Base-by-base conservation (phyloP, 2,329 filamentous ascomycete species). In the Fusarium sp. region DNA sequence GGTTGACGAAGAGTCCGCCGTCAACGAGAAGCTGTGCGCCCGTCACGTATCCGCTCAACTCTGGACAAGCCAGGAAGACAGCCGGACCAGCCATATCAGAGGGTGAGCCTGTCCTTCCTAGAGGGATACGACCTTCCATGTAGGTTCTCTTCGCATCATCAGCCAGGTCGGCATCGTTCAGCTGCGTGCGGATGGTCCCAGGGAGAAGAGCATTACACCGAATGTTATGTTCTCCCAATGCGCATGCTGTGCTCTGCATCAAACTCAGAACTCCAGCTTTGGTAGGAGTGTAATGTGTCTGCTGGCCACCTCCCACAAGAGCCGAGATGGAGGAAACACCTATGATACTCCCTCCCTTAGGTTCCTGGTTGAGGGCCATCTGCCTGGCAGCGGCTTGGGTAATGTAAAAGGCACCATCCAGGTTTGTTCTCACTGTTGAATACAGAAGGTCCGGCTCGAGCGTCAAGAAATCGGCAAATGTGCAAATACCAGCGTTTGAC, bases 231-330 rank as follows among this genome's bases (percentile, higher is more conserved):
- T 90, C 88, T 0, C 94, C 94, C 49, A 97, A 83, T 14, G 94
- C 93, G 39, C 94, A 92, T 0, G 94, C 94, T 42, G 90, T 91
- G 73, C 91, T 94, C 84, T 97, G 94, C 90, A 97, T 96, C 49
- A 97, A 86, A 52, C 90, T 93, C 42, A 94, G 80, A 6, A 97
- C 88, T 6, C 94, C 94, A 0, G 94, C 94, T 82, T 97, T 97
- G 22, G 94, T 97, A 15, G 94, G 93, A 22, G 94, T 97, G 83
- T 97, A 97, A 80, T 97, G 94, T 33, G 90, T 91, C 84, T 97
- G 94, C 52, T 88, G 85, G 0, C 91, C 93, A 48, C 94, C 94
- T 42, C 94, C 94, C 1, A 95, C 92, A 18, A 95, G 88, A 0
- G 93, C 93, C 24, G 88, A 91, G 78, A 95, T 94, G 74, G 90